Evolutionary conservation across 805 yeast genomes (phyloP), one percentile per base, ranked within the genome.

Genomic region (Debaryomyces castellii): DNA sequence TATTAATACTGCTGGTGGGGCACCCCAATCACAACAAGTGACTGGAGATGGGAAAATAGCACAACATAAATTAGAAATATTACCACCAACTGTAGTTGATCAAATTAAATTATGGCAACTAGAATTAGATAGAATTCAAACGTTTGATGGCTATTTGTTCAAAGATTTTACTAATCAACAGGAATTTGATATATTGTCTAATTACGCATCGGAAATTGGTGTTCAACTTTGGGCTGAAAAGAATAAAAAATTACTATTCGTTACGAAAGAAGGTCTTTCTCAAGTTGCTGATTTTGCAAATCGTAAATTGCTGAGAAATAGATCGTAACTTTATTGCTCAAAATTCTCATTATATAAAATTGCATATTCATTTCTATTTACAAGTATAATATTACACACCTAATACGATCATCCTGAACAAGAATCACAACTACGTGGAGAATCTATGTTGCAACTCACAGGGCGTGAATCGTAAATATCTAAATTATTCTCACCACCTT

Each of bases 71-170:
- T 56, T 82, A 47, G 83, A 84, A 58, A 71, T 94, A 10, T 63
- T 87, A 5, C 98, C 98, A 3, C 96, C 98, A 0, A 94, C 96
- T 0, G 96, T 94, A n/a, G 87, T 89, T 1, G 99, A 94, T 66
- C 99, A 94, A 63, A 88, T 94, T 55, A 85, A 83, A 60, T 74
- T 94, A 43, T 94, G 99, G 99, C 98, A 94, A 69, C 73, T 94
- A 49, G 99, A 94, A 62, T 67, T 91, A 69, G 98, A 94, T 63
- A 80, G 99, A 66, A 88, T 94, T 52, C 83, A 87, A 54, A 80
- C 94, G 1, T 87, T 82, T 41, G 89, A 84, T 23, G 99, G 99
- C 0, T 90, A 85, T 48, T 66, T 94, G 39, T 94, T 88, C 68
- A 85, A 89, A 46, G 97, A 92, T 55, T 94, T 94, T 63, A 74